These are phyloP conservation scores for Artemisia argyi DNA, from an alignment of 129 eudicot species.

Conservation along the genomic window DNA sequence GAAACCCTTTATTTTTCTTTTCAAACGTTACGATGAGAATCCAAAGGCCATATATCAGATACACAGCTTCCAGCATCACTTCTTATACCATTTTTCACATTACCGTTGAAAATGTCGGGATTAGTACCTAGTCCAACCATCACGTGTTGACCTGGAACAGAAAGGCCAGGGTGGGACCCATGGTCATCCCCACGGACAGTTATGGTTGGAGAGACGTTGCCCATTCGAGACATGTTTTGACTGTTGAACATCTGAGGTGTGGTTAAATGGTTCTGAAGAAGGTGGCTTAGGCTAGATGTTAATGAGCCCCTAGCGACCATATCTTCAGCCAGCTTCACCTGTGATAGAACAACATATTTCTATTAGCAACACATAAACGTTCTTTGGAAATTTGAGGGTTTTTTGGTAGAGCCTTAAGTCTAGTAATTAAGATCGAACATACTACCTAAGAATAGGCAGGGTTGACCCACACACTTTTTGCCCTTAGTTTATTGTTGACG, in stretches of 20 bases:
- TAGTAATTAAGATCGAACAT: neutral
- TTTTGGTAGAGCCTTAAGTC: neutral
- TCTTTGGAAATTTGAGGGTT: neutral
- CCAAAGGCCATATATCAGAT: conserved; percentile 60
- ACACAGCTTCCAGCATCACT: conserved; percentile 50
- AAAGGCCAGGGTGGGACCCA: conserved; percentile 31
- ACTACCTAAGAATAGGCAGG: neutral
- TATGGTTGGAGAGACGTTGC: conserved; percentile 61
- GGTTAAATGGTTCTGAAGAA: conserved; percentile 69
- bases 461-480: no score
- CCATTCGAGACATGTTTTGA: conserved; percentile 46
- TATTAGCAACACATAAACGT: conserved; percentile 4
- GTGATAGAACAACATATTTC: conserved; percentile 4
- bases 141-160: conserved; percentile 46
- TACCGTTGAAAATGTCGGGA: conserved; percentile 34
- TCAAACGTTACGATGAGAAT: conserved; percentile 40
- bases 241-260: conserved; percentile 45
- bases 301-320: conserved; percentile 80
- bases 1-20: conserved; percentile 40
- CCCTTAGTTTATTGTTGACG: no score
- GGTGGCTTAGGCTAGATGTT: conserved; percentile 73
- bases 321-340: conserved; percentile 98
- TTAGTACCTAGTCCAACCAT: conserved; percentile 38
- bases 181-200: conserved; percentile 49
- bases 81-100: conserved; percentile 38